Conservation (phyloP, 768 basidiomycete genomes). For the Tremella yokohamensis region DNA sequence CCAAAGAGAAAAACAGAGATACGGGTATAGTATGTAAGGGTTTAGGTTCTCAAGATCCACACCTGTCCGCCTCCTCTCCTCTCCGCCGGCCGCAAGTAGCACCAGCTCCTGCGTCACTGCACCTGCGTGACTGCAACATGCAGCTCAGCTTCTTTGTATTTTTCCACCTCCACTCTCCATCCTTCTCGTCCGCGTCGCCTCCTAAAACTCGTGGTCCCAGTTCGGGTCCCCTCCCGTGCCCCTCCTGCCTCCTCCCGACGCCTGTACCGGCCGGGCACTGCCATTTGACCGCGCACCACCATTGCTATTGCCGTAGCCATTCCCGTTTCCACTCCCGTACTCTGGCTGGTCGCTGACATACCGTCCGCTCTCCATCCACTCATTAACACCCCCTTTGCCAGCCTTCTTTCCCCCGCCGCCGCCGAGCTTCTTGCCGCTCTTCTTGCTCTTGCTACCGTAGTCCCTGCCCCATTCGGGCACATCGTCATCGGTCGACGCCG, state of each 20-base stretch:
- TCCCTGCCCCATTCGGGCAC: slow-evolving; percentile 52
- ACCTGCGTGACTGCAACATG: too few relatives aligned
- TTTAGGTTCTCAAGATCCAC: too few relatives aligned
- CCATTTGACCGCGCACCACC: too few relatives aligned
- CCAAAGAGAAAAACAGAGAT: too few relatives aligned
- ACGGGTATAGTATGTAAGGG: too few relatives aligned
- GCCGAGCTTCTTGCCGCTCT: slow-evolving; percentile 15
- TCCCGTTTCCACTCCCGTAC: background rate
- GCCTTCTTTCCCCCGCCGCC: slow-evolving; percentile 2
- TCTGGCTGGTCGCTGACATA: slow-evolving; percentile 2
- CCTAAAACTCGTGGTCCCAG: slow-evolving; percentile 28
- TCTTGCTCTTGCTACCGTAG: slow-evolving; percentile 41
- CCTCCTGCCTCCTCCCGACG: background rate
- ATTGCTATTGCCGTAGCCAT: background rate
- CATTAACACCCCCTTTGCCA: background rate
- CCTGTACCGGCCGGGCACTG: background rate
- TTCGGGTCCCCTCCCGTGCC: slow-evolving; percentile 22
- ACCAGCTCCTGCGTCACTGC: too few relatives aligned
- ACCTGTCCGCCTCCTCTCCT: too few relatives aligned
- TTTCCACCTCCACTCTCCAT: background rate
- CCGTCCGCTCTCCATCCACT: background rate
- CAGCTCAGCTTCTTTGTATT: too few relatives aligned
- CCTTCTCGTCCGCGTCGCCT: background rate
- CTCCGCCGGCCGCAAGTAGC: too few relatives aligned
- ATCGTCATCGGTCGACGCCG: slow-evolving; percentile 34